A percentile compares a stretch with the other conserved stretches of the same genome.
phyloP scores from a whole-genome alignment of 1,139 yeast species.

The Pichia sp. region DNA sequence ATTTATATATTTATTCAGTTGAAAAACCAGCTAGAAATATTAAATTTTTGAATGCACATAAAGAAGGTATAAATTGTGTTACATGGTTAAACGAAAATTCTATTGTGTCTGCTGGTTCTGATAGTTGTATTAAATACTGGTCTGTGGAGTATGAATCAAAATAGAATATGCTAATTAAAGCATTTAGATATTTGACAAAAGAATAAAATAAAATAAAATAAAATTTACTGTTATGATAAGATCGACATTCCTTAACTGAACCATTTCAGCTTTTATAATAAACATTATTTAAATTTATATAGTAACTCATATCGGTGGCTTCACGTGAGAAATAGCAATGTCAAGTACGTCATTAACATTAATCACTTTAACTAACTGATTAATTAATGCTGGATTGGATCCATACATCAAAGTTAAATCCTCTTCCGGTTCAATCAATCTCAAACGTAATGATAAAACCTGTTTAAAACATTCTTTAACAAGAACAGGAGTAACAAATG shows the following conservation, averaged over 20 bases:
- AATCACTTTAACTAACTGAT: slow-evolving; percentile 38
- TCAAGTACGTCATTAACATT: slow-evolving; percentile 42
- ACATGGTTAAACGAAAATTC: slow-evolving; percentile 49
- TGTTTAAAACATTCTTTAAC: slow-evolving; percentile 43
- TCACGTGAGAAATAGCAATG: slow-evolving; percentile 40
- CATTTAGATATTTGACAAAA: too few relatives aligned
- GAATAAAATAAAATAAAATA: too few relatives aligned
- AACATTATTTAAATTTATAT: neutral
- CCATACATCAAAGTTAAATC: slow-evolving; percentile 51
- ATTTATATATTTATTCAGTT: slow-evolving; percentile 72
- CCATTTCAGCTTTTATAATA: neutral
- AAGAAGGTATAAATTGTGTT: slow-evolving; percentile 74
- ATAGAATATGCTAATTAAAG: too few relatives aligned
- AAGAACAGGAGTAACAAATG: slow-evolving; percentile 44
- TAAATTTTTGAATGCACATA: slow-evolving; percentile 75
- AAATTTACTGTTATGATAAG: too few relatives aligned
- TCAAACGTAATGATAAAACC: slow-evolving; percentile 40
- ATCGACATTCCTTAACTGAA: neutral
- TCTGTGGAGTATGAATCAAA: slow-evolving; percentile 27
- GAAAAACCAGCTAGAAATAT: slow-evolving; percentile 70
- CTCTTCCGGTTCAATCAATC: slow-evolving; percentile 32
- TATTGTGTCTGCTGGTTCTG: slow-evolving; percentile 70
- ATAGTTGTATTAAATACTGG: slow-evolving; percentile 80
- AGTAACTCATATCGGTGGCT: slow-evolving; percentile 36
- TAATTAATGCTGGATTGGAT: slow-evolving; percentile 38